phyloP scores from a whole-genome alignment of 345 rosid species.

The Corymbia maculata region DNA sequence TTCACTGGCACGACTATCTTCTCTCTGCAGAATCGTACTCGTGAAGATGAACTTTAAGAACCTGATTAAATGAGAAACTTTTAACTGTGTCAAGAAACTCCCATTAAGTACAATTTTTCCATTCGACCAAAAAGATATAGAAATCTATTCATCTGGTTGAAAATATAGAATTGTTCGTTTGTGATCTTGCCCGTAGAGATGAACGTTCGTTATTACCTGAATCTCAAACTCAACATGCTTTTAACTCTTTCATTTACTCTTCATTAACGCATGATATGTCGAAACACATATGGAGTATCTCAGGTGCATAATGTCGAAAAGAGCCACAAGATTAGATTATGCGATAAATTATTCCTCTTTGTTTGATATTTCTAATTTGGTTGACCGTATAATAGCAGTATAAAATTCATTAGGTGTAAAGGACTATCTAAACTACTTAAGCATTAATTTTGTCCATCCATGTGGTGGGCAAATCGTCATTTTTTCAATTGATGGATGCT shows the following conservation, averaged over 20 bases:
- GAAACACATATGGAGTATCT: background rate
- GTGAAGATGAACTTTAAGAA: background rate
- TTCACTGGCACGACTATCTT: constrained; percentile 50
- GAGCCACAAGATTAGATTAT: background rate
- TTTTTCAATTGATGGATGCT: background rate
- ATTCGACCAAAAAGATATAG: background rate
- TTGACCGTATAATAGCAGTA: background rate
- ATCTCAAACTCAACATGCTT: background rate
- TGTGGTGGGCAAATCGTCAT: background rate
- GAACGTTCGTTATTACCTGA: background rate
- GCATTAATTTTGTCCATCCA: background rate
- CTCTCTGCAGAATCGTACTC: constrained; percentile 21
- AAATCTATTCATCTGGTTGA: background rate
- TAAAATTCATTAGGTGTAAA: background rate
- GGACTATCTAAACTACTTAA: background rate
- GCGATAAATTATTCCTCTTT: background rate
- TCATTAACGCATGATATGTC: background rate
- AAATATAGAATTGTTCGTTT: background rate
- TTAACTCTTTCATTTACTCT: background rate
- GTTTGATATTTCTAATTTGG: background rate
- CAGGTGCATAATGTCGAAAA: background rate
- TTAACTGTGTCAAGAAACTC: background rate
- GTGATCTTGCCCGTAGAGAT: background rate
- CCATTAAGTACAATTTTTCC: background rate
- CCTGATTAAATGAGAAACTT: background rate